phyloP scores from a whole-genome alignment of 2,329 filamentous ascomycete species.

The Colletotrichum sp. region DNA sequence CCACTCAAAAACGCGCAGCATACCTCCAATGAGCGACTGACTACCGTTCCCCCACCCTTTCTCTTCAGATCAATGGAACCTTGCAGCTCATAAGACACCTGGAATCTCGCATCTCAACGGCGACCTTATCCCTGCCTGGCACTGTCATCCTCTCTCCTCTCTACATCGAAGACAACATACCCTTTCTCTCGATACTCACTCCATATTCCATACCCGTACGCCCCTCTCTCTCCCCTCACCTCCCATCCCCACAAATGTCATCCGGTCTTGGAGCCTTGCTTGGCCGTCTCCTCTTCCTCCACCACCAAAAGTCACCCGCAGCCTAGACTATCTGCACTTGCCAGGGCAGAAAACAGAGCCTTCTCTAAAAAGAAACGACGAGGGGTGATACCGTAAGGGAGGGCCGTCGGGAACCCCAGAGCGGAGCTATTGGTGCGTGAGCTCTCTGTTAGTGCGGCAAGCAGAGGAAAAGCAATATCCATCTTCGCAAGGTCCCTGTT shows the following conservation, averaged over 20 bases:
- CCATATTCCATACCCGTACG: neutral
- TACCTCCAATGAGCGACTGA: conserved; percentile 7
- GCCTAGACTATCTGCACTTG: neutral
- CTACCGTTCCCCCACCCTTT: conserved; percentile 14
- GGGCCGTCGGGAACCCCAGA: conserved; percentile 10
- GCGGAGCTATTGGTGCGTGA: conserved; percentile 23
- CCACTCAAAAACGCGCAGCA: conserved; percentile 9
- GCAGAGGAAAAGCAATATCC: conserved; percentile 22
- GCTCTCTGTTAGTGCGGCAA: conserved; percentile 24
- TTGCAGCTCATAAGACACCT: conserved; percentile 23
- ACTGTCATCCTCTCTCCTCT: neutral
- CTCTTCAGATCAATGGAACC: conserved; percentile 21
- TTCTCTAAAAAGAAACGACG: conserved; percentile 23
- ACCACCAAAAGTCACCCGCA: conserved; percentile 17
- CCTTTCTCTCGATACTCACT: neutral
- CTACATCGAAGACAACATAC: neutral
- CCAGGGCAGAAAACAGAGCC: conserved; percentile 14
- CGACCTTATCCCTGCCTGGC: conserved; percentile 16
- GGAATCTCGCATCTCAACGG: conserved; percentile 25
- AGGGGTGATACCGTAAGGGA: conserved; percentile 24
- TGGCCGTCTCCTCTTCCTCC: conserved; percentile 3
- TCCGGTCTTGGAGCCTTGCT: conserved; percentile 6
- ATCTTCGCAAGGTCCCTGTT: conserved; percentile 15
- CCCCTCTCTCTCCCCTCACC: neutral
- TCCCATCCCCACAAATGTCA: conserved; percentile 23